Evolutionary conservation across 495 filamentous ascomycete species (phyloP).

Genomic region (Hyaloscypha variabilis): DNA sequence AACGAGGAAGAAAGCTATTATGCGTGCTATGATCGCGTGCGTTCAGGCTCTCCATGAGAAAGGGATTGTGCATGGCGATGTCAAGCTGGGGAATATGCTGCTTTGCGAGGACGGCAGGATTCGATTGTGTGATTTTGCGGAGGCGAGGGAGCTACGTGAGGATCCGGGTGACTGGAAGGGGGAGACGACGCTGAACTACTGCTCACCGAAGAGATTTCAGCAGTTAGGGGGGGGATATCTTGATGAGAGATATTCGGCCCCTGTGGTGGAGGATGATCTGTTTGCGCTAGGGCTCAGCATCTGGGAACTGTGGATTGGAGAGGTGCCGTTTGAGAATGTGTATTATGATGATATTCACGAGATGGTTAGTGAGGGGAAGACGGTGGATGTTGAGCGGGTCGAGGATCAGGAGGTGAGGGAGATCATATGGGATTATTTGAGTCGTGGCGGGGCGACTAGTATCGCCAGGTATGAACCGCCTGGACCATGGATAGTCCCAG

Average conservation of each 20-base stretch:
- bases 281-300: background rate
- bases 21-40: background rate
- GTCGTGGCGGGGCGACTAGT: slow-evolving; percentile 49
- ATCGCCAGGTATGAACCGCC: slow-evolving; percentile 62
- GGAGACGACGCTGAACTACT: background rate
- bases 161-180: background rate
- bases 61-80: slow-evolving; percentile 6
- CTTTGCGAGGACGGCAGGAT: slow-evolving; percentile 2
- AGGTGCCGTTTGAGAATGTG: background rate
- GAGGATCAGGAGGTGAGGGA: background rate
- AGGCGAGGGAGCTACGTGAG: background rate
- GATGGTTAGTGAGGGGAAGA: background rate
- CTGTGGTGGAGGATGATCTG: background rate
- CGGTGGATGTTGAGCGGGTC: background rate
- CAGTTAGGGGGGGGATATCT: too few species aligned
- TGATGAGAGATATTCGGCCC: background rate
- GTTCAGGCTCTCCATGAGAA: background rate
- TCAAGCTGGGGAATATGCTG: slow-evolving; percentile 7
- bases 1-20: background rate
- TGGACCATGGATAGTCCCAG: too few species aligned
- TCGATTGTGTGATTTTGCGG: slow-evolving; percentile 4
- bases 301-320: background rate
- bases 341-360: background rate
- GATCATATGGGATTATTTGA: background rate
- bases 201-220: background rate